Conservation (phyloP, 2,329 filamentous ascomycete genomes). For the Neocucurbitaria cava region DNA sequence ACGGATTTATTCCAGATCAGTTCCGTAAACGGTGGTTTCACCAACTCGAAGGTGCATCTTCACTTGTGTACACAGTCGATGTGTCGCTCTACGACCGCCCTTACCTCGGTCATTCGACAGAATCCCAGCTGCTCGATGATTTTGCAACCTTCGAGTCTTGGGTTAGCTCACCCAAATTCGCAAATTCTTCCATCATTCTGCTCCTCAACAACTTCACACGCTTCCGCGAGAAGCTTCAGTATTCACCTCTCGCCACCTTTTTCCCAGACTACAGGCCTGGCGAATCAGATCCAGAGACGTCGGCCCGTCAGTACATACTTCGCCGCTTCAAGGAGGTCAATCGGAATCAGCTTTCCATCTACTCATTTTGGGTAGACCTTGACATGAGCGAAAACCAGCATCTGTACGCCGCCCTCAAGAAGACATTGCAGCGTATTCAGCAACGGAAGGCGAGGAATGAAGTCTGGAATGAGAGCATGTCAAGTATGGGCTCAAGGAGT, state of each 20-base stretch:
- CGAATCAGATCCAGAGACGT: slow-evolving; percentile 29
- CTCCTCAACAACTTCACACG: slow-evolving; percentile 47
- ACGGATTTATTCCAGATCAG: slow-evolving; percentile 37
- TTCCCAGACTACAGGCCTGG: slow-evolving; percentile 38
- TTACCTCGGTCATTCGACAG: slow-evolving; percentile 30
- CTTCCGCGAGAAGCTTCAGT: slow-evolving; percentile 40
- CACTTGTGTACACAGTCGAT: slow-evolving; percentile 43
- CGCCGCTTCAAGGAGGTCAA: slow-evolving; percentile 43
- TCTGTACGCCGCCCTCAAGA: slow-evolving; percentile 45
- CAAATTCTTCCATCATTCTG: slow-evolving; percentile 38
- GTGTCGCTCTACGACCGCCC: slow-evolving; percentile 43
- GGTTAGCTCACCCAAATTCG: slow-evolving; percentile 39
- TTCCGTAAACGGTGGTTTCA: slow-evolving; percentile 47
- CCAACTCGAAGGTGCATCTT: slow-evolving; percentile 42
- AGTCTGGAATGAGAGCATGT: slow-evolving; percentile 28
- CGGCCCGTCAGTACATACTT: slow-evolving; percentile 42
- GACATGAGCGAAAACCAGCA: slow-evolving; percentile 45
- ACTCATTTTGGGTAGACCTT: slow-evolving; percentile 47
- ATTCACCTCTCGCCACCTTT: slow-evolving; percentile 36
- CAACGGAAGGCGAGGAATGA: slow-evolving; percentile 37
- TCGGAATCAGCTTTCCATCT: slow-evolving; percentile 37
- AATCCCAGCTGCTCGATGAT: slow-evolving; percentile 40
- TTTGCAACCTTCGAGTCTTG: slow-evolving; percentile 40
- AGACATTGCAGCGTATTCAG: slow-evolving; percentile 42
- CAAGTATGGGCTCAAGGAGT: slow-evolving; percentile 5